A percentile compares a stretch with the other conserved stretches of the same genome.
Conservation (phyloP, 2,329 filamentous ascomycete species). For the Monilinia polystroma region DNA sequence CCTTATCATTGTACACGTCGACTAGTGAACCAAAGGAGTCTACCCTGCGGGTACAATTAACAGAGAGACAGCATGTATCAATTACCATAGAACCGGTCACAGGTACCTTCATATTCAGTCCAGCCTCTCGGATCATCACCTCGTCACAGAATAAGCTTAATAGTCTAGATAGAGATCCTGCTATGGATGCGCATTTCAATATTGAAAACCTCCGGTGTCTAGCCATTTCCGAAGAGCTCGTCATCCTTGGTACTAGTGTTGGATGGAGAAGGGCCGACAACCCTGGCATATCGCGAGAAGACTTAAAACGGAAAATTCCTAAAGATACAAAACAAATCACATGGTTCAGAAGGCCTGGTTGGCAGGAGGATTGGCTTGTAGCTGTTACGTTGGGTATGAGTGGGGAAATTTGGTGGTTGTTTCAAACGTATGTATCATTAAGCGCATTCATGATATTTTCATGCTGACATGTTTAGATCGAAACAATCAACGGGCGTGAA, state of each 20-base stretch:
- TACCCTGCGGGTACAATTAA: constrained; percentile 66
- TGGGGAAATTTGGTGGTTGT: constrained; percentile 78
- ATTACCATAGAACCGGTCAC: constrained; percentile 75
- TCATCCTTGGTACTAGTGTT: constrained; percentile 57
- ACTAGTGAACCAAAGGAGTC: constrained; percentile 64
- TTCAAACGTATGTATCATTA: constrained; percentile 52
- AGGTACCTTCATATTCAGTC: constrained; percentile 71
- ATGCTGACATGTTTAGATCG: constrained; percentile 22
- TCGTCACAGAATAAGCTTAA: constrained; percentile 67
- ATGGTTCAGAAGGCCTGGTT: constrained; percentile 71
- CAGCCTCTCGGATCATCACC: constrained; percentile 56
- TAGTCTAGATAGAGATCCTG: constrained; percentile 51
- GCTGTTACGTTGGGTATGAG: constrained; percentile 67
- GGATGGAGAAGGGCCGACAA: constrained; percentile 57
- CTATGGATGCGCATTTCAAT: constrained; percentile 55
- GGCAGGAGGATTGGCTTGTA: constrained; percentile 71
- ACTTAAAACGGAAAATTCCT: constrained; percentile 58
- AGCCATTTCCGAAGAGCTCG: constrained; percentile 61
- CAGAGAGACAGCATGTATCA: constrained; percentile 57
- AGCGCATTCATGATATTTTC: neutral
- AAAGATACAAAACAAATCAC: constrained; percentile 62
- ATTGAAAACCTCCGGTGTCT: constrained; percentile 63
- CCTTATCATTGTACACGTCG: constrained; percentile 58
- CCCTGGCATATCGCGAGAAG: constrained; percentile 50
- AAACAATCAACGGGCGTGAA: constrained; percentile 28